Percentiles rank a stretch among this genome's conserved stretches.
Evolutionary conservation across 1,284 basidiomycete species (phyloP).

Genomic region (Vanrija humicola): DNA sequence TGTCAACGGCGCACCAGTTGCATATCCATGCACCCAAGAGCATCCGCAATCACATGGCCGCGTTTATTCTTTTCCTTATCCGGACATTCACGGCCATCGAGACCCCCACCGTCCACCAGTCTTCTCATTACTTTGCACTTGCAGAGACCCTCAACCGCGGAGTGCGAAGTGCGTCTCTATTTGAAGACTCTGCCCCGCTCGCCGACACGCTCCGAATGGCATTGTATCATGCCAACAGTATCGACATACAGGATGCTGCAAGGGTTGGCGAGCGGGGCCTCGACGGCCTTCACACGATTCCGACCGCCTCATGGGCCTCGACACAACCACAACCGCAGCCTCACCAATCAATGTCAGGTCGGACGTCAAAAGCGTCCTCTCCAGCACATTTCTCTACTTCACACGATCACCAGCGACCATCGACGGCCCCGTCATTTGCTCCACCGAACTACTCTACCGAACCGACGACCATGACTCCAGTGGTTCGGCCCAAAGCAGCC

Average conservation of each 20-base stretch:
- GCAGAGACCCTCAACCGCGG: constrained; percentile 8
- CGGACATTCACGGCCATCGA: not conserved
- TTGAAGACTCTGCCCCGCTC: constrained; percentile 3
- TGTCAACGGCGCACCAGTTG: constrained; percentile 2
- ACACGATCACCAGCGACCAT: too few species aligned
- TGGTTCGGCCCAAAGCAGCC: too few species aligned
- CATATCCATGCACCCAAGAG: not conserved
- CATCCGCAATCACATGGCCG: constrained; percentile 13
- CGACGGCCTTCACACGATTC: not conserved
- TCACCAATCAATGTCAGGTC: not conserved
- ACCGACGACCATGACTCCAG: too few species aligned
- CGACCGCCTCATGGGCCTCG: not conserved
- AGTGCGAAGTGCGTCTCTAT: not conserved
- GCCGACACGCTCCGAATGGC: constrained; percentile 7
- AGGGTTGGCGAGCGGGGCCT: constrained; percentile 7
- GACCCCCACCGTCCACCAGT: constrained; percentile 1
- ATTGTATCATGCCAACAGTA: not conserved
- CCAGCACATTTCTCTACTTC: too few species aligned
- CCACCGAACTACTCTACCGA: too few species aligned
- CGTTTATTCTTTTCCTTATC: constrained; percentile 5
- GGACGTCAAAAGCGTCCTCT: too few species aligned
- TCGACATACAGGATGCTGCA: constrained; percentile 1
- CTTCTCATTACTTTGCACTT: constrained; percentile 2
- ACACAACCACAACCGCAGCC: not conserved
- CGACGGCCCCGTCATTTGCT: too few species aligned